Evolutionary conservation across 768 basidiomycete genomes (phyloP).

Genomic region (Leccinum boreale): DNA sequence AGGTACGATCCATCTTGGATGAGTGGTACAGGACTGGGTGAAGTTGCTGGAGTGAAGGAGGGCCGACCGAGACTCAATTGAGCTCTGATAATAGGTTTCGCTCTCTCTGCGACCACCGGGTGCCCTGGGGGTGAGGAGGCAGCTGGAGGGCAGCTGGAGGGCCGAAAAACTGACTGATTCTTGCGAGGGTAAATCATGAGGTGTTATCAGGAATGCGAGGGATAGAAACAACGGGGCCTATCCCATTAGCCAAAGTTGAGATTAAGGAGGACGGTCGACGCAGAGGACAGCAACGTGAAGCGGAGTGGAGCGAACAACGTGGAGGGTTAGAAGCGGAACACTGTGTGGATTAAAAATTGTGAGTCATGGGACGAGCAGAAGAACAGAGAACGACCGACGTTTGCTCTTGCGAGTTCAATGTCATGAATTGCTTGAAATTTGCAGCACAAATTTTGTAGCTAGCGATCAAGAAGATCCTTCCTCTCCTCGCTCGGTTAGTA

Average conservation of each 20-base stretch:
- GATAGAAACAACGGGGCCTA: slow-evolving; percentile 35
- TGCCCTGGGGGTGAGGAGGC: slow-evolving; percentile 43
- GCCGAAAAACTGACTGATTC: slow-evolving; percentile 63
- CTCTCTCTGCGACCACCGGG: slow-evolving; percentile 39
- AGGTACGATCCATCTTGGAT: slow-evolving; percentile 80
- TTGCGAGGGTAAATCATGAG: slow-evolving; percentile 64
- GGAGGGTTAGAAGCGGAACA: slow-evolving; percentile 33
- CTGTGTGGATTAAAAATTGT: slow-evolving; percentile 12
- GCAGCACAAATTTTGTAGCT: background rate
- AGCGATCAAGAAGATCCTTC: slow-evolving; percentile 7
- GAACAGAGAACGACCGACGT: slow-evolving; percentile 16
- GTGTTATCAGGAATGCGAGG: background rate
- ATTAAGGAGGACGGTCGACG: slow-evolving; percentile 79
- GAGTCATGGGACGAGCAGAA: background rate
- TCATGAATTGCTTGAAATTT: slow-evolving; percentile 47
- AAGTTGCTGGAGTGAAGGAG: slow-evolving; percentile 34
- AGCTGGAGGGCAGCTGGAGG: slow-evolving; percentile 61
- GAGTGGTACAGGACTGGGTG: slow-evolving; percentile 40
- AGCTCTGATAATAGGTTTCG: slow-evolving; percentile 54
- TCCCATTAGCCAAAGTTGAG: slow-evolving; percentile 38
- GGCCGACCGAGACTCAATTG: slow-evolving; percentile 61
- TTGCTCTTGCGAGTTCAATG: slow-evolving; percentile 39
- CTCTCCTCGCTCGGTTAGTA: no score
- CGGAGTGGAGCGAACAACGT: slow-evolving; percentile 56
- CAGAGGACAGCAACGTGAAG: slow-evolving; percentile 57